phyloP scores from a whole-genome alignment of 177 flowering plant species.

The Vitis hybrid region DNA sequence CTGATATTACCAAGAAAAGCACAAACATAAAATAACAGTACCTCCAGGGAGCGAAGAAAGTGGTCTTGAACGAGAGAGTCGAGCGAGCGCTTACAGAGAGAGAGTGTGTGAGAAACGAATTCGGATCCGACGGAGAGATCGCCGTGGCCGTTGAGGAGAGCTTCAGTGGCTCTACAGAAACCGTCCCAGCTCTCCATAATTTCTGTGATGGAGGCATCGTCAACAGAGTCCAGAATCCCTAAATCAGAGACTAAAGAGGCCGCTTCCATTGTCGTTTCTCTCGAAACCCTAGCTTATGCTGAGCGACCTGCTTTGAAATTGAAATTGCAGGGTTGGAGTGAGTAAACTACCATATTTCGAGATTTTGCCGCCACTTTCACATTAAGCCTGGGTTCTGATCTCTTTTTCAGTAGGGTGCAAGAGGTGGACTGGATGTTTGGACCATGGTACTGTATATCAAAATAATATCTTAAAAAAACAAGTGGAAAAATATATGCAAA shows the following conservation, averaged over 20 bases:
- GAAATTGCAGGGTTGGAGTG: too few relatives aligned
- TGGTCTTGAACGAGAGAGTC: conserved; percentile 62
- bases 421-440: too few relatives aligned
- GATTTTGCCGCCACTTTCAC: conserved; percentile 1
- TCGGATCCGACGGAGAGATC: conserved; percentile 40
- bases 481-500: too few relatives aligned
- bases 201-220: conserved; percentile 46
- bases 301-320: too few relatives aligned
- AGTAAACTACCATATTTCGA: too few relatives aligned
- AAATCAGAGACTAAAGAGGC: conserved; percentile 30
- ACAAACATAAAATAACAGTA: conserved; percentile 11
- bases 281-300: not conserved
- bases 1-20: not conserved
- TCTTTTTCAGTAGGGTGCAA: too few relatives aligned
- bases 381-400: not conserved
- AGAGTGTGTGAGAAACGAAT: conserved; percentile 41
- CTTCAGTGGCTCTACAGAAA: conserved; percentile 46
- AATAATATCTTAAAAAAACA: too few relatives aligned
- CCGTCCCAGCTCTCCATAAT: conserved; percentile 60
- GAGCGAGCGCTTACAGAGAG: conserved; percentile 64
- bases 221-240: conserved; percentile 45
- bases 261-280: conserved; percentile 20
- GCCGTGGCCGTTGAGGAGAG: conserved; percentile 48
- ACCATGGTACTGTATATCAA: too few relatives aligned
- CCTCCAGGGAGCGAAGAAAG: conserved; percentile 70